phyloP scores from a whole-genome alignment of 345 rosid genomes.

The Lumnitzera littorea region DNA sequence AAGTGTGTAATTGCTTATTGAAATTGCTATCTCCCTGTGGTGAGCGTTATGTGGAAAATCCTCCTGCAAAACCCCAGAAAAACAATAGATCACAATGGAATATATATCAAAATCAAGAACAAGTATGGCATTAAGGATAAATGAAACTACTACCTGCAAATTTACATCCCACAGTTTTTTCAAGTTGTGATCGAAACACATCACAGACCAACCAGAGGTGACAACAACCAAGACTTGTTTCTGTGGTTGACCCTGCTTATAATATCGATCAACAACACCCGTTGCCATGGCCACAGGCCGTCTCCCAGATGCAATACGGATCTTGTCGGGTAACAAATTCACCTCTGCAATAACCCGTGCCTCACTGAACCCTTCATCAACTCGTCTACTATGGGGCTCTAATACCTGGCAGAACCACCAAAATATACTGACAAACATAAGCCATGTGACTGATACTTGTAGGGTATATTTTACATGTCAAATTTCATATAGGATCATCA shows the following conservation, averaged over 20 bases:
- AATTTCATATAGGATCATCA: no score
- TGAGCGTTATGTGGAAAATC: conserved; percentile 91
- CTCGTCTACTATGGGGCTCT: conserved; percentile 79
- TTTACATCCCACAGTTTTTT: conserved; percentile 89
- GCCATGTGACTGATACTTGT: no score
- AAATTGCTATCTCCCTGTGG: conserved; percentile 77
- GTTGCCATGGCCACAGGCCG: conserved; percentile 95
- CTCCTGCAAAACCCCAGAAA: conserved; percentile 32
- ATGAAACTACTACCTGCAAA: conserved; percentile 53
- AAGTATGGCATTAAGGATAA: not conserved
- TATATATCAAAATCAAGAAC: not conserved
- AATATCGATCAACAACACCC: conserved; percentile 65
- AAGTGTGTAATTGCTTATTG: conserved; percentile 79
- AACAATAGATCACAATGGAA: no score
- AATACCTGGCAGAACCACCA: conserved; percentile 40
- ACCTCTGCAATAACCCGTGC: conserved; percentile 67
- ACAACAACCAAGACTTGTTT: conserved; percentile 97
- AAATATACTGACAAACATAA: not conserved
- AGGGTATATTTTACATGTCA: no score
- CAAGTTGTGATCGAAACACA: conserved; percentile 96
- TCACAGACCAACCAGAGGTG: conserved; percentile 89
- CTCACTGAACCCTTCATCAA: conserved; percentile 88
- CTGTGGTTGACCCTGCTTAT: conserved; percentile 61
- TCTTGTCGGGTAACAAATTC: conserved; percentile 74
- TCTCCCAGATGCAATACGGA: conserved; percentile 77